Conservation (phyloP, 2,329 filamentous ascomycete species). For the Monosporascus cannonballus region DNA sequence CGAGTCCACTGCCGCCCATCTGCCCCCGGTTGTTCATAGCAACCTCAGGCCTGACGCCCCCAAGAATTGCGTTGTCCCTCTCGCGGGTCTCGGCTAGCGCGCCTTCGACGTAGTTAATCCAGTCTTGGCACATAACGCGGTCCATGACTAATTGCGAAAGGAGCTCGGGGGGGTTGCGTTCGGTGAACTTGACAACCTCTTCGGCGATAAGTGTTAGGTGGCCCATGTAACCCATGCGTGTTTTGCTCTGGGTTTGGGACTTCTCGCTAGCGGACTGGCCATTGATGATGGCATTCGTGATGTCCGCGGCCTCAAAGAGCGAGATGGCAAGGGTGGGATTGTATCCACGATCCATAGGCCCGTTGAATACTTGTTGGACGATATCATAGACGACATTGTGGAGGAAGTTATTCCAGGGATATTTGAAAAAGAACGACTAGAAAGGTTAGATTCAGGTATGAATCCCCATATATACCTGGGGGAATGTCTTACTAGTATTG, state of each 20-base stretch:
- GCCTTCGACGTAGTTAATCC: constrained; percentile 93
- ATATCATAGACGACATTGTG: constrained; percentile 99
- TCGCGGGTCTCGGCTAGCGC: constrained; percentile 90
- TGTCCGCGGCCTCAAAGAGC: constrained; percentile 82
- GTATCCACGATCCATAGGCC: constrained; percentile 92
- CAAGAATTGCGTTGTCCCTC: constrained; percentile 95
- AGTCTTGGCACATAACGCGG: constrained; percentile 81
- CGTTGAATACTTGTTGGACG: constrained; percentile 98
- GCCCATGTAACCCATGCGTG: constrained; percentile 93
- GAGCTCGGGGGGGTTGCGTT: constrained; percentile 83
- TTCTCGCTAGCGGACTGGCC: constrained; percentile 84
- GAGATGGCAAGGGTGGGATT: constrained; percentile 87
- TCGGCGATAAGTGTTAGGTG: constrained; percentile 95
- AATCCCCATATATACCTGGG: background rate
- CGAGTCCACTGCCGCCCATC: constrained; percentile 40
- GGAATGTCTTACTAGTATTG: constrained; percentile 68
- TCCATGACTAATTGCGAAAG: constrained; percentile 80
- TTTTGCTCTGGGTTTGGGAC: constrained; percentile 75
- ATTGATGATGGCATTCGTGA: constrained; percentile 87
- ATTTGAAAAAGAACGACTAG: constrained; percentile 94
- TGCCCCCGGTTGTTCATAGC: constrained; percentile 73
- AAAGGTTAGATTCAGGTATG: constrained; percentile 11
- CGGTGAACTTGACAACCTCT: constrained; percentile 97
- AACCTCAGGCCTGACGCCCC: constrained; percentile 88
- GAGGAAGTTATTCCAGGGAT: constrained; percentile 99